Evolutionary conservation across 768 basidiomycete genomes (phyloP).

Genomic region (Cyathus striatus): DNA sequence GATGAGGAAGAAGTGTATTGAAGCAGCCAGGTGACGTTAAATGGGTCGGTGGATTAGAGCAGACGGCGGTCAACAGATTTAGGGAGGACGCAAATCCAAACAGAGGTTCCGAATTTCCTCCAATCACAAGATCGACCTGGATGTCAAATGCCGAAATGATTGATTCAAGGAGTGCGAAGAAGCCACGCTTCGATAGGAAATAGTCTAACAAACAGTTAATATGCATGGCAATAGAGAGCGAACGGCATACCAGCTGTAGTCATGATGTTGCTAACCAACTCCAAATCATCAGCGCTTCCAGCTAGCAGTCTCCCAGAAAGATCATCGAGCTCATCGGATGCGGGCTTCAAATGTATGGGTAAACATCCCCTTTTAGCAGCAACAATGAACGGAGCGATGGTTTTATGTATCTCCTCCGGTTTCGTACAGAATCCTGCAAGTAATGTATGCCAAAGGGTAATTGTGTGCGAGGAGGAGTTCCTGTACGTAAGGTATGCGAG

Average conservation of each 20-base stretch:
- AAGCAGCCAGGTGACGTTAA: constrained; percentile 7
- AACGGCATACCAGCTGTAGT: too few species aligned
- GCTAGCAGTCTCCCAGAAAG: constrained; percentile 34
- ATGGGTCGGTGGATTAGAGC: constrained; percentile 10
- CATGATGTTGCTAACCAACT: constrained; percentile 33
- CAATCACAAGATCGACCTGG: constrained; percentile 26
- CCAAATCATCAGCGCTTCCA: constrained; percentile 16
- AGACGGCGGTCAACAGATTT: constrained; percentile 24
- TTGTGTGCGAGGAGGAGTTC: constrained; percentile 21
- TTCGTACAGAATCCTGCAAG: constrained; percentile 35
- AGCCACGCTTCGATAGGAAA: constrained; percentile 28
- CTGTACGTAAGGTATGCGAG: constrained; percentile 48
- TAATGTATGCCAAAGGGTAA: constrained; percentile 42
- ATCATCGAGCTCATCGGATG: constrained; percentile 37
- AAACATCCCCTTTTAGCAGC: constrained; percentile 32
- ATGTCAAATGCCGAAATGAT: constrained; percentile 29
- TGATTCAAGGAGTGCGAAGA: constrained; percentile 22
- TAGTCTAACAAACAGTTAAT: too few species aligned
- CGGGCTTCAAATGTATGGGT: constrained; percentile 41
- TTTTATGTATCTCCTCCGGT: constrained; percentile 17
- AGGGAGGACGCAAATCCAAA: constrained; percentile 21
- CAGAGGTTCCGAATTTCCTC: constrained; percentile 15
- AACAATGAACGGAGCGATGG: constrained; percentile 35
- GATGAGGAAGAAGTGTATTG: constrained; percentile 28
- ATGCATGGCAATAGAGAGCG: too few species aligned